These are phyloP conservation scores for Fusarium protoensiforme DNA, from an alignment of 2,329 filamentous ascomycete genomes.

Conservation along the genomic window DNA sequence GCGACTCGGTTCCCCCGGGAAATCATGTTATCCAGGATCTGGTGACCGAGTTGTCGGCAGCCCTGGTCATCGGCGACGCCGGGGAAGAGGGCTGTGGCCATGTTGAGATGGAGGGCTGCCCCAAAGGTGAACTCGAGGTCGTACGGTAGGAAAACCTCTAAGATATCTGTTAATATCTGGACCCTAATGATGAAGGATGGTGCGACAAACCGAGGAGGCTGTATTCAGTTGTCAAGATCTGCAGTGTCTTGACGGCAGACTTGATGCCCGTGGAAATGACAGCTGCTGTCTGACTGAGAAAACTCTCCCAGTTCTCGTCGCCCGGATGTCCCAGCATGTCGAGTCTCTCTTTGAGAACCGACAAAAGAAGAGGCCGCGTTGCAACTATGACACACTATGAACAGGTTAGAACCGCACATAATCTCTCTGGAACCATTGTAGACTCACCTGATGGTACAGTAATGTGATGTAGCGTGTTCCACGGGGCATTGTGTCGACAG, in stretches of 20 bases:
- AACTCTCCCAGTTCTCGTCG: constrained; percentile 46
- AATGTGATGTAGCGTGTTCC: constrained; percentile 52
- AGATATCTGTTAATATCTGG: not conserved
- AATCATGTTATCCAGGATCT: constrained; percentile 50
- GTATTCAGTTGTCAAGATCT: constrained; percentile 51
- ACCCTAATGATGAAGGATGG: not conserved
- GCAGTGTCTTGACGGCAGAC: constrained; percentile 52
- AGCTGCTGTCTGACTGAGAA: constrained; percentile 47
- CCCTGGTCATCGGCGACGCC: constrained; percentile 40
- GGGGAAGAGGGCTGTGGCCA: constrained; percentile 51
- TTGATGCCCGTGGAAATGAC: constrained; percentile 55
- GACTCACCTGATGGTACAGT: constrained; percentile 51
- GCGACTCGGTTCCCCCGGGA: constrained; percentile 48
- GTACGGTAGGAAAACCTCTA: constrained; percentile 52
- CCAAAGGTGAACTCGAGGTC: constrained; percentile 52
- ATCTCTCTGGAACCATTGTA: not conserved
- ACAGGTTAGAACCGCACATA: not conserved
- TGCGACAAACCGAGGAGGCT: constrained; percentile 47
- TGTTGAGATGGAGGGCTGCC: constrained; percentile 49
- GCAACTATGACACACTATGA: constrained; percentile 52
- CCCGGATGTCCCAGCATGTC: constrained; percentile 40
- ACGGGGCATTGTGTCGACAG: constrained; percentile 49
- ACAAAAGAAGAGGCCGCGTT: constrained; percentile 52
- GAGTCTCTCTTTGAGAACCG: constrained; percentile 51
- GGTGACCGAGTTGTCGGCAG: constrained; percentile 35